A percentile compares a stretch with the other conserved stretches of the same genome.
phyloP scores from a whole-genome alignment of 208 protist species.

The Leishmania gerbilli region DNA sequence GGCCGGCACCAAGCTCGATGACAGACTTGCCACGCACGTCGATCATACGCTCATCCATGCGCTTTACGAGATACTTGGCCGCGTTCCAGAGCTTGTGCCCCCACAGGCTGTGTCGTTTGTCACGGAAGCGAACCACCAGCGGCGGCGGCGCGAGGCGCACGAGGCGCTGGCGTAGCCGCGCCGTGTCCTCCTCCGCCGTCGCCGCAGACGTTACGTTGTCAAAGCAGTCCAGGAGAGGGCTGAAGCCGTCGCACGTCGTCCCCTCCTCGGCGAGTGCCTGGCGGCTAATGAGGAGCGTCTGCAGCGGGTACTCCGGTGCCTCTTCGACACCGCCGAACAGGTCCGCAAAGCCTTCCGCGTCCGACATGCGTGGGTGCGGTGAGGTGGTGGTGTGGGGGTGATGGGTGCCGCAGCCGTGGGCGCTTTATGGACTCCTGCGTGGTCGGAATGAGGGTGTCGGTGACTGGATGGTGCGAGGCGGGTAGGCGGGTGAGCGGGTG shows the following conservation, averaged over 20 bases:
- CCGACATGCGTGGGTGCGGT: slow-evolving; percentile 19
- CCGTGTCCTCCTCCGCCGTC: slow-evolving; percentile 4
- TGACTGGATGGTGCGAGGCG: neutral
- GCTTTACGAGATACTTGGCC: slow-evolving; percentile 88
- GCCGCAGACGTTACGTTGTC: slow-evolving; percentile 24
- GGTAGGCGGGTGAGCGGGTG: neutral
- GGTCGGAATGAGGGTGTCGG: neutral
- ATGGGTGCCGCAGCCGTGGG: neutral
- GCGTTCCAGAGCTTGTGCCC: slow-evolving; percentile 90
- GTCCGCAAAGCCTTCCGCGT: slow-evolving; percentile 55
- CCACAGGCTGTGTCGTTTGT: slow-evolving; percentile 89
- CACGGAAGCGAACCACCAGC: slow-evolving; percentile 65
- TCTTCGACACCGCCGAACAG: slow-evolving; percentile 49
- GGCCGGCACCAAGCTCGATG: slow-evolving; percentile 87
- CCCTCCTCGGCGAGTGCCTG: slow-evolving; percentile 47
- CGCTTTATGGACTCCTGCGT: neutral
- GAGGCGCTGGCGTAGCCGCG: slow-evolving; percentile 22
- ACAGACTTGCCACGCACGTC: slow-evolving; percentile 71
- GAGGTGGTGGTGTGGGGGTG: neutral
- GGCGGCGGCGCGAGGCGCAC: slow-evolving; percentile 21
- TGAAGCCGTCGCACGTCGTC: slow-evolving; percentile 49
- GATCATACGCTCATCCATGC: slow-evolving; percentile 78
- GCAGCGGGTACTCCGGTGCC: slow-evolving; percentile 50
- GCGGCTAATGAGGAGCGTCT: slow-evolving; percentile 56
- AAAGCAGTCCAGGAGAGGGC: slow-evolving; percentile 52